phyloP scores from a whole-genome alignment of 2,329 filamentous ascomycete species.

The Phaeosphaeriaceae sp. region DNA sequence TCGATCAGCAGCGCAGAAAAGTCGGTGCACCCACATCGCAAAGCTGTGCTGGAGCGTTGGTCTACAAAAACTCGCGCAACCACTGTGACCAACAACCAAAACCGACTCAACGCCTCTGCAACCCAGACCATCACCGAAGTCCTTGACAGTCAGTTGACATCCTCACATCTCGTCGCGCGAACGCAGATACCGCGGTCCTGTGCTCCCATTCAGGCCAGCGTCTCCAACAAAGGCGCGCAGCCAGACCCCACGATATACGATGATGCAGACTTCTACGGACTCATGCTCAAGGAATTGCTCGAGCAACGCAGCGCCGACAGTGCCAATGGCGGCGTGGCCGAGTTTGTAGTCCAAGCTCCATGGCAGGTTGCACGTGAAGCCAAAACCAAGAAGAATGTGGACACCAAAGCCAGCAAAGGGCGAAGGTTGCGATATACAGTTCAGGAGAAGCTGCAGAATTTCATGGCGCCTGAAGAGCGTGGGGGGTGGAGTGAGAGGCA shows the following conservation, averaged over 20 bases:
- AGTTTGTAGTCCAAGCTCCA: slow-evolving; percentile 52
- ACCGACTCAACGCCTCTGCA: slow-evolving; percentile 64
- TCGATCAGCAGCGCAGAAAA: slow-evolving; percentile 72
- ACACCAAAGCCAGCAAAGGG: slow-evolving; percentile 94
- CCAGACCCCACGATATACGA: slow-evolving; percentile 71
- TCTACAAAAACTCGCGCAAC: slow-evolving; percentile 75
- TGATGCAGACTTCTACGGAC: slow-evolving; percentile 92
- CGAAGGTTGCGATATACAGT: slow-evolving; percentile 93
- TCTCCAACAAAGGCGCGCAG: slow-evolving; percentile 26
- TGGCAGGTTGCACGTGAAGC: slow-evolving; percentile 75
- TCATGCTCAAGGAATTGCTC: slow-evolving; percentile 89
- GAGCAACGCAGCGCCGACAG: slow-evolving; percentile 80
- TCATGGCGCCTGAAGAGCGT: slow-evolving; percentile 91
- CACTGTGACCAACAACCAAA: slow-evolving; percentile 58
- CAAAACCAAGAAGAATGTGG: slow-evolving; percentile 85
- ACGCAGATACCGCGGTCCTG: slow-evolving; percentile 77
- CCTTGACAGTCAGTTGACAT: slow-evolving; percentile 71
- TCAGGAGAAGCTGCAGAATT: slow-evolving; percentile 96
- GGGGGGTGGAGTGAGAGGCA: slow-evolving; percentile 80
- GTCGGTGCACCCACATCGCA: slow-evolving; percentile 65
- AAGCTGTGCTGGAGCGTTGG: slow-evolving; percentile 86
- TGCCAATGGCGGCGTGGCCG: slow-evolving; percentile 50
- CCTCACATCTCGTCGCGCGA: slow-evolving; percentile 71
- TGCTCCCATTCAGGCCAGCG: slow-evolving; percentile 69
- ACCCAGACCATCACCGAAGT: slow-evolving; percentile 70